phyloP scores from a whole-genome alignment of 106 monocot species.

The Dendrobium huoshanense region DNA sequence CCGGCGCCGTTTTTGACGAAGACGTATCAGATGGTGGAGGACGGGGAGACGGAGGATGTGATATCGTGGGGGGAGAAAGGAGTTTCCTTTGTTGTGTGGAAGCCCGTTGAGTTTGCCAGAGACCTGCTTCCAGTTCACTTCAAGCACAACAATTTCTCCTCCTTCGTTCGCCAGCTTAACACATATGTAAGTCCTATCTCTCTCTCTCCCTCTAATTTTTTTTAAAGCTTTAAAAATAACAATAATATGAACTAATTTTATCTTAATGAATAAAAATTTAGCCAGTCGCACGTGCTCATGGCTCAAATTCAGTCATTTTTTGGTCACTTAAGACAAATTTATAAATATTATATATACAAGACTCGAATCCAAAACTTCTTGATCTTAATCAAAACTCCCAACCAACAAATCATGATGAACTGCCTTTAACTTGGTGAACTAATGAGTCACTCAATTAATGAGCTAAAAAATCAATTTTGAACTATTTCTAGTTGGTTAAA shows the following conservation, averaged over 20 bases:
- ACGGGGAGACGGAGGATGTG: constrained; percentile 51
- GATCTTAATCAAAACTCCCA: too few relatives aligned
- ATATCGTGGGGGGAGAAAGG: constrained; percentile 73
- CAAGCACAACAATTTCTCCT: constrained; percentile 93
- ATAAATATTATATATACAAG: too few relatives aligned
- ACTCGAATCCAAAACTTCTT: too few relatives aligned
- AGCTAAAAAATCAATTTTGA: too few relatives aligned
- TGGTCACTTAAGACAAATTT: too few relatives aligned
- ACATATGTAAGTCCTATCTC: constrained; percentile 50
- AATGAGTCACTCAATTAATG: too few relatives aligned
- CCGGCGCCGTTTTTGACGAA: constrained; percentile 80
- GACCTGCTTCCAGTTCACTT: constrained; percentile 75
- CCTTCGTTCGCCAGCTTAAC: constrained; percentile 87
- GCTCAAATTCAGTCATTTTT: too few relatives aligned
- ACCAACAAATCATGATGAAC: too few relatives aligned
- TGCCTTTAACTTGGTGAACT: too few relatives aligned
- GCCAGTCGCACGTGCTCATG: too few relatives aligned
- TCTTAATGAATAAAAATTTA: not conserved
- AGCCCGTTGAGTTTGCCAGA: constrained; percentile 62
- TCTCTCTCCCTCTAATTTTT: not conserved
- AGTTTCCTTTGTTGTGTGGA: constrained; percentile 70
- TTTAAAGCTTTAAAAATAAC: not conserved
- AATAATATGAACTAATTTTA: not conserved
- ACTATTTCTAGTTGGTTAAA: too few relatives aligned
- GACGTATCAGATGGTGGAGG: constrained; percentile 82